A percentile compares a stretch with the other conserved stretches of the same genome.
phyloP scores from a whole-genome alignment of 75 land plant species.

The Selaginella moellendorffii region DNA sequence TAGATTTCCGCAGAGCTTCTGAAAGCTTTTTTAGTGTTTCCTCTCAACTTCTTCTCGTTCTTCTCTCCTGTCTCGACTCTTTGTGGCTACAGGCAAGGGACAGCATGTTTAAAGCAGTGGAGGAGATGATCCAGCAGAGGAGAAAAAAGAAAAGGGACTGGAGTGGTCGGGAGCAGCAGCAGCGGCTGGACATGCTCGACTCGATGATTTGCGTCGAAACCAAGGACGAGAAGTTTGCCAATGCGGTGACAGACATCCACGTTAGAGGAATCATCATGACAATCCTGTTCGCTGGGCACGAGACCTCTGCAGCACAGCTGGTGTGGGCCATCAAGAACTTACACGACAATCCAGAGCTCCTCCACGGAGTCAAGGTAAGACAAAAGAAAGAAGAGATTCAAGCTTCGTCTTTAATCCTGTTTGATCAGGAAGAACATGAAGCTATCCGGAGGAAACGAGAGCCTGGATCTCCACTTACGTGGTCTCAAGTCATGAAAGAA shows the following conservation, averaged over 20 bases:
- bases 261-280: background rate
- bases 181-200: constrained; percentile 1
- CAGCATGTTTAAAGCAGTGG: background rate
- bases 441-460: background rate
- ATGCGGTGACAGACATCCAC: background rate
- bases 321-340: constrained; percentile 7
- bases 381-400: background rate
- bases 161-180: background rate
- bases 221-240: background rate
- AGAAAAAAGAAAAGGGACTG: constrained; percentile 1
- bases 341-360: constrained; percentile 3
- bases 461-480: background rate
- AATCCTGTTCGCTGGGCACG: background rate
- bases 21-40: too few relatives aligned
- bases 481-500: background rate
- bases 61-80: too few relatives aligned
- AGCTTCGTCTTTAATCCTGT: background rate
- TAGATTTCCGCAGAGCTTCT: background rate
- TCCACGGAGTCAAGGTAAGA: background rate
- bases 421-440: background rate
- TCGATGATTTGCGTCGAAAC: background rate
- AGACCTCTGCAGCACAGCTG: constrained; percentile 2
- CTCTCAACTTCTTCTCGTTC: too few relatives aligned
- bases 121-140: background rate
- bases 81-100: constrained; percentile 9